Evolutionary conservation across 768 basidiomycete genomes (phyloP), one percentile per base, ranked within the genome.

Genomic region (Lactarius deliciosus): DNA sequence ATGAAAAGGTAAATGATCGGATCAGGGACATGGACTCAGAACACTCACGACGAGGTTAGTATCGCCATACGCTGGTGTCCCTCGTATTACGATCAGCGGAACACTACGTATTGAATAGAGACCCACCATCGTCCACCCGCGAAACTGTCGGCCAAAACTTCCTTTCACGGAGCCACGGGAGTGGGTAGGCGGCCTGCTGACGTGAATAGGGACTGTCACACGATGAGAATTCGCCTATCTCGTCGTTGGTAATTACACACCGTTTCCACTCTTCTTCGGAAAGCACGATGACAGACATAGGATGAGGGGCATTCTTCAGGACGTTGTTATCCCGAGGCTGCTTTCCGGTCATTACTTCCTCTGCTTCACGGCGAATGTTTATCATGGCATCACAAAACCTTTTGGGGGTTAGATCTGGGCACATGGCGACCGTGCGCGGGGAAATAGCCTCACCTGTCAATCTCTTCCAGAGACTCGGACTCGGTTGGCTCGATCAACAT

Each of bases 331-430:
- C 92, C 75, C 83, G 89, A 3, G 94, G 91, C 75, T 96, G 94
- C 73, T 88, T 89, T 57, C 96, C 97, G 20, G 83, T 79, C 54
- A 91, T 84, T 72, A 99, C 84, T 57, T 96, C 92, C 63, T 96
- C 88, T 0, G 87, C 95, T 77, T 99, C 97, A 72, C 86, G 80
- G 59, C 96, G 91, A 70, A 99, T 99, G 69, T 90, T 86, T 69
- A 99, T 96, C 94, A 98, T 97, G 25, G 97, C 96, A 71, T 98
- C 94, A 77, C 96, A 97, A 81, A 99, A 98, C 73, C 92, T 92
- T 68, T 38, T 60, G 43, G 25, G 38, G 38, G 25, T 62, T 25
- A 2, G 60, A 55, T 41, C 0, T 15, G 54, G 32, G 20, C 25
- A 18, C 50, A 59, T 0, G 32, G 36, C 15, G 34, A 25, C 47